A percentile compares a stretch with the other conserved stretches of the same genome.
These are phyloP conservation scores for Cladosporium austrohemisphaericum DNA, from an alignment of 2,329 filamentous ascomycete genomes.

Conservation along the genomic window DNA sequence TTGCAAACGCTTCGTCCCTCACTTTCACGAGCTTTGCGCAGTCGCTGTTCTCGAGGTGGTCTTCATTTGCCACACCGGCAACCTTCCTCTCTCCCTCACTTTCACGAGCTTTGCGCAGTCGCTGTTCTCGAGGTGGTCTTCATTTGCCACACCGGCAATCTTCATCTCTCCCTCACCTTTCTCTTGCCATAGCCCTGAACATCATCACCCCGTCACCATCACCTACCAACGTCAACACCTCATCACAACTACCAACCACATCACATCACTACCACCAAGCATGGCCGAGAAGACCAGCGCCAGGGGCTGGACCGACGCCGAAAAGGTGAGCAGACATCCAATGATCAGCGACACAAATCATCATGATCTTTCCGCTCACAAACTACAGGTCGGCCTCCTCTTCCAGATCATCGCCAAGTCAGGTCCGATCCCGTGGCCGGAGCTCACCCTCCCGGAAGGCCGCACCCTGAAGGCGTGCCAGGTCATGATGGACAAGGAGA, in stretches of 20 bases:
- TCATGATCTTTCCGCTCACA: background rate
- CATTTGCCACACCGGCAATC: too few relatives aligned
- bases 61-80: too few relatives aligned
- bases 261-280: constrained; percentile 6
- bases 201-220: background rate
- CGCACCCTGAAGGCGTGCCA: constrained; percentile 29
- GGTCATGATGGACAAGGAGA: constrained; percentile 33
- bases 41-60: too few relatives aligned
- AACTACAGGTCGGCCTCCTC: constrained; percentile 25
- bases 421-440: constrained; percentile 28
- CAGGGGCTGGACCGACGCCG: constrained; percentile 29
- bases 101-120: too few relatives aligned
- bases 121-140: too few relatives aligned
- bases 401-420: constrained; percentile 27
- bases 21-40: too few relatives aligned
- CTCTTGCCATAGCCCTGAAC: too few relatives aligned
- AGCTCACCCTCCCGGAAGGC: constrained; percentile 28
- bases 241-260: background rate
- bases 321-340: constrained; percentile 26
- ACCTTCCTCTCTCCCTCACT: too few relatives aligned
- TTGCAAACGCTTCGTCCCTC: too few relatives aligned
- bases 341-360: background rate
- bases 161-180: too few relatives aligned
- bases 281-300: constrained; percentile 22
- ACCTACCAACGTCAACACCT: background rate